Evolutionary conservation across 2,329 filamentous ascomycete genomes (phyloP).

Genomic region (Penicillium sp.): DNA sequence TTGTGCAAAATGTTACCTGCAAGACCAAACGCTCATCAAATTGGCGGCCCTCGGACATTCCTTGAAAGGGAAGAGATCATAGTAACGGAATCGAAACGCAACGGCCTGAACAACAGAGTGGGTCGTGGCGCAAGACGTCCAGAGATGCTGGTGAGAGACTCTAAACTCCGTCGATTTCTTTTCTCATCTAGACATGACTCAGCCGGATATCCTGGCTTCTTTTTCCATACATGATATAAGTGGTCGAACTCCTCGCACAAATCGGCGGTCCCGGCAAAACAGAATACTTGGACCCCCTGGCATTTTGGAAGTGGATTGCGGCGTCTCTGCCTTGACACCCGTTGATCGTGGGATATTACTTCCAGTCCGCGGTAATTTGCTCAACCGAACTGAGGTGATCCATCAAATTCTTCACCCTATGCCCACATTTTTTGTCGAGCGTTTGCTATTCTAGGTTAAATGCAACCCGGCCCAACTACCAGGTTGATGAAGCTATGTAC

Average conservation of each 20-base stretch:
- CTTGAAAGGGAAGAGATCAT: background rate
- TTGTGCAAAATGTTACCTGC: background rate
- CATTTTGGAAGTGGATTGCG: background rate
- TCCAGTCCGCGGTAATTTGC: slow-evolving; percentile 9
- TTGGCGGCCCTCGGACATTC: background rate
- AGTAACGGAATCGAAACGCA: background rate
- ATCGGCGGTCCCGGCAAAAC: background rate
- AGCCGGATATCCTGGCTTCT: background rate
- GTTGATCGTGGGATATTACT: slow-evolving; percentile 12
- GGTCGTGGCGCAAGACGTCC: background rate
- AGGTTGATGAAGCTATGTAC: slow-evolving; percentile 2
- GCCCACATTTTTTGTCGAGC: background rate
- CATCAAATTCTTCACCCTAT: background rate
- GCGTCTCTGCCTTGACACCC: background rate
- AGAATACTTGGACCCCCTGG: background rate
- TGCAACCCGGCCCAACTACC: slow-evolving; percentile 11
- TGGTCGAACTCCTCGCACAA: background rate
- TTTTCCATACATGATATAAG: background rate
- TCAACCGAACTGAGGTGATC: background rate
- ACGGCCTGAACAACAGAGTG: slow-evolving; percentile 2
- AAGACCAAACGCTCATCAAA: background rate
- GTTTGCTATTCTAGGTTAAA: slow-evolving; percentile 5
- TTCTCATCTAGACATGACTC: background rate
- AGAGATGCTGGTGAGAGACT: slow-evolving; percentile 12
- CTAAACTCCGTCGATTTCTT: slow-evolving; percentile 6